These are phyloP conservation scores for Sophora flavescens DNA, from an alignment of 306 rosid genomes.

Conservation along the genomic window DNA sequence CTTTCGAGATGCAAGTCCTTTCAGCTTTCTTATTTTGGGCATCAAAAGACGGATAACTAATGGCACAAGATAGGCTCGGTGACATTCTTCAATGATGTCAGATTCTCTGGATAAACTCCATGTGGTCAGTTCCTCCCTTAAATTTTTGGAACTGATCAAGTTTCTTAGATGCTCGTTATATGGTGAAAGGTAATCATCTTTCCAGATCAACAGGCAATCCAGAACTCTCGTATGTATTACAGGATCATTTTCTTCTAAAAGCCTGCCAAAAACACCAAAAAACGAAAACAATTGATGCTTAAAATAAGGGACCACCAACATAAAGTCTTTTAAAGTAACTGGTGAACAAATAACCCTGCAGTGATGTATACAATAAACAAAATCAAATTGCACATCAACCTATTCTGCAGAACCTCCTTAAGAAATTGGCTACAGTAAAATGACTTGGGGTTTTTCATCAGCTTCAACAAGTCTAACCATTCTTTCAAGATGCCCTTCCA, in stretches of 20 bases:
- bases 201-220: constrained; percentile 84
- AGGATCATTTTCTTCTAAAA: constrained; percentile 89
- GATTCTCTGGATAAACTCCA: constrained; percentile 91
- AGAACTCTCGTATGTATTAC: constrained; percentile 85
- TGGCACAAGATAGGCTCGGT: constrained; percentile 77
- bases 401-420: constrained; percentile 78
- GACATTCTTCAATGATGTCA: constrained; percentile 65
- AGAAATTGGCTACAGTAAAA: constrained; percentile 68
- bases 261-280: constrained; percentile 61
- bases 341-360: constrained; percentile 7
- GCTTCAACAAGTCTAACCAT: constrained; percentile 89
- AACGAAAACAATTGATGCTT: neutral
- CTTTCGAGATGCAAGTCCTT: constrained; percentile 88
- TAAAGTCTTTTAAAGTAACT: constrained; percentile 6
- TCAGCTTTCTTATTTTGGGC: constrained; percentile 89
- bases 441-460: constrained; percentile 76
- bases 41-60: constrained; percentile 79
- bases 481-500: constrained; percentile 88
- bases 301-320: constrained; percentile 24
- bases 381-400: constrained; percentile 59
- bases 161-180: constrained; percentile 78
- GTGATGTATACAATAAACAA: constrained; percentile 21
- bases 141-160: constrained; percentile 61
- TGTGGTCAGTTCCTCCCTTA: constrained; percentile 86
- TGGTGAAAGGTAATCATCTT: constrained; percentile 73